These are phyloP conservation scores for Russula foetens DNA, from an alignment of 768 basidiomycete species.

Conservation along the genomic window DNA sequence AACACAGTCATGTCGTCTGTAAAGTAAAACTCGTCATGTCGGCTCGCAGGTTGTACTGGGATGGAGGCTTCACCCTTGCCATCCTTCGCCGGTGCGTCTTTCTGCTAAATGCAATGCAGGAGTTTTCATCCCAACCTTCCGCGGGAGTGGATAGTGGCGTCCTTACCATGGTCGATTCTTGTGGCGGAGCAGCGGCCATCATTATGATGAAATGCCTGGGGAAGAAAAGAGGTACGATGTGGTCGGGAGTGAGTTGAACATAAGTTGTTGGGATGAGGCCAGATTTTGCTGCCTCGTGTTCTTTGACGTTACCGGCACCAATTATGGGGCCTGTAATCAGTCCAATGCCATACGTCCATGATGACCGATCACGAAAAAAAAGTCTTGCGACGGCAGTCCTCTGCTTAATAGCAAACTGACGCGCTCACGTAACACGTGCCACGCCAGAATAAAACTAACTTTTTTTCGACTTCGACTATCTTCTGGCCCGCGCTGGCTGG, in stretches of 20 bases:
- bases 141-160: neutral
- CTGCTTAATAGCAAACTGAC: too few species aligned
- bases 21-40: constrained; percentile 16
- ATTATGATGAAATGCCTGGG: neutral
- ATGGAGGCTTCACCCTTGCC: neutral
- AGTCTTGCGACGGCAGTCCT: too few species aligned
- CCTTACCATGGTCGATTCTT: neutral
- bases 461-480: too few species aligned
- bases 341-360: too few species aligned
- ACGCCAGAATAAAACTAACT: too few species aligned
- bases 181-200: neutral
- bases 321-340: neutral
- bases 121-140: neutral
- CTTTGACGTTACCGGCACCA: neutral
- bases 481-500: too few species aligned
- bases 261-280: neutral
- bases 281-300: constrained; percentile 1
- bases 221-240: neutral
- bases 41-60: neutral
- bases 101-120: neutral
- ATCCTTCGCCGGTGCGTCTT: neutral
- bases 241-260: neutral
- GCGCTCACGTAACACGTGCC: too few species aligned
- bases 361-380: too few species aligned
- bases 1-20: constrained; percentile 16